Conservation (phyloP, 257 asterid species). For the Solanum chilense region DNA sequence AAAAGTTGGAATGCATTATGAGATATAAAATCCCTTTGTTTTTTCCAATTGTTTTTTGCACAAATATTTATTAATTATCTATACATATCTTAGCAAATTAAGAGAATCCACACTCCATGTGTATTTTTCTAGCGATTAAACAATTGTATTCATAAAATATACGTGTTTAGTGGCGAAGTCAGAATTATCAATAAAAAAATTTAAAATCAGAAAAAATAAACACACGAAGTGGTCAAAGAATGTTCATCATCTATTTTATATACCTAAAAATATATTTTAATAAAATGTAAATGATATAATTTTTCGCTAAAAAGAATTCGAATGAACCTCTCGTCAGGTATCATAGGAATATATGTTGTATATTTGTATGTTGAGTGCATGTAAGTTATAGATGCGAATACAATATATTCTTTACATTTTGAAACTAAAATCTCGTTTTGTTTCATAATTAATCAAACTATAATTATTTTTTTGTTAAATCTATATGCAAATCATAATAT, state of each 20-base stretch:
- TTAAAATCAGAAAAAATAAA: too few species aligned
- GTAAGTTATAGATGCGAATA: background rate
- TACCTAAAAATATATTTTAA: too few species aligned
- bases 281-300: too few species aligned
- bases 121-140: background rate
- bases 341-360: too few species aligned
- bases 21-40: background rate
- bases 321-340: too few species aligned
- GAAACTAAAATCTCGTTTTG: background rate
- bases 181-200: too few species aligned
- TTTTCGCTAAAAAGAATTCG: too few species aligned
- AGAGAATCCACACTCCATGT: background rate
- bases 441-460: background rate
- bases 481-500: background rate
- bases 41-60: background rate
- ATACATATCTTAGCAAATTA: background rate
- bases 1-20: background rate
- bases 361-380: background rate
- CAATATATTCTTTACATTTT: background rate
- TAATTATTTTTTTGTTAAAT: background rate
- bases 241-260: too few species aligned
- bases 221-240: fast-evolving
- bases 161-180: too few species aligned
- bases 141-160: background rate
- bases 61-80: background rate